phyloP scores from a whole-genome alignment of 768 basidiomycete genomes.

The Boletellus ananas region DNA sequence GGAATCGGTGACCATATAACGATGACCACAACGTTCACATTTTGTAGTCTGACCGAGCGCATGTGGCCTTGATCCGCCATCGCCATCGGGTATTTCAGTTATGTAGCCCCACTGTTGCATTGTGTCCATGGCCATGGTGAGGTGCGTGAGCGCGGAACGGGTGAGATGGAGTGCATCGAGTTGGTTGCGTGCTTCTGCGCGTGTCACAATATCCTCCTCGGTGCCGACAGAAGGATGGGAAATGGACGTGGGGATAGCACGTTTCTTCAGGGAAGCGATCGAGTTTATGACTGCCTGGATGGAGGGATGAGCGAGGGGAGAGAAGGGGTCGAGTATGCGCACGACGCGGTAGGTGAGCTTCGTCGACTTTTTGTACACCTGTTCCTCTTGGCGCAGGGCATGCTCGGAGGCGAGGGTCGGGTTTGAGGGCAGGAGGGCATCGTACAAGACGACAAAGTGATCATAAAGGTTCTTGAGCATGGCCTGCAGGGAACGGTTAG shows the following conservation, averaged over 20 bases:
- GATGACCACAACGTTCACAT: slow-evolving; percentile 77
- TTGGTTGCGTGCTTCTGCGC: slow-evolving; percentile 52
- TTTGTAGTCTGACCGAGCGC: slow-evolving; percentile 56
- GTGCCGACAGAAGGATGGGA: slow-evolving; percentile 78
- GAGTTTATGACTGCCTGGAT: slow-evolving; percentile 49
- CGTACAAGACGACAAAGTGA: slow-evolving; percentile 69
- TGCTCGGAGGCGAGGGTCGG: slow-evolving; percentile 71
- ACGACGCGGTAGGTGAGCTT: slow-evolving; percentile 85
- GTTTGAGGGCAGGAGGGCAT: slow-evolving; percentile 46
- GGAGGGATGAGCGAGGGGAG: slow-evolving; percentile 10
- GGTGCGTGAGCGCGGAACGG: slow-evolving; percentile 47
- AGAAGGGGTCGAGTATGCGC: slow-evolving; percentile 18
- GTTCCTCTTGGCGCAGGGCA: slow-evolving; percentile 76
- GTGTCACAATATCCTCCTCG: slow-evolving; percentile 55
- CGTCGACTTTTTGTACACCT: slow-evolving; percentile 69
- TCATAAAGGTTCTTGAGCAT: slow-evolving; percentile 75
- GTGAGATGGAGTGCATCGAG: slow-evolving; percentile 53
- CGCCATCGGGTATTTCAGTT: slow-evolving; percentile 58
- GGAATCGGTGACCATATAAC: slow-evolving; percentile 62
- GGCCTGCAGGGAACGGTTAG: slow-evolving; percentile 38
- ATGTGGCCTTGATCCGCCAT: slow-evolving; percentile 61
- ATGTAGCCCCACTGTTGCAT: slow-evolving; percentile 71
- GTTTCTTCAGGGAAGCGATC: slow-evolving; percentile 49
- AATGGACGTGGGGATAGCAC: slow-evolving; percentile 50
- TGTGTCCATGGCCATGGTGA: slow-evolving; percentile 55